phyloP scores from a whole-genome alignment of 1,284 basidiomycete genomes.

The Apiotrichum montevideense region DNA sequence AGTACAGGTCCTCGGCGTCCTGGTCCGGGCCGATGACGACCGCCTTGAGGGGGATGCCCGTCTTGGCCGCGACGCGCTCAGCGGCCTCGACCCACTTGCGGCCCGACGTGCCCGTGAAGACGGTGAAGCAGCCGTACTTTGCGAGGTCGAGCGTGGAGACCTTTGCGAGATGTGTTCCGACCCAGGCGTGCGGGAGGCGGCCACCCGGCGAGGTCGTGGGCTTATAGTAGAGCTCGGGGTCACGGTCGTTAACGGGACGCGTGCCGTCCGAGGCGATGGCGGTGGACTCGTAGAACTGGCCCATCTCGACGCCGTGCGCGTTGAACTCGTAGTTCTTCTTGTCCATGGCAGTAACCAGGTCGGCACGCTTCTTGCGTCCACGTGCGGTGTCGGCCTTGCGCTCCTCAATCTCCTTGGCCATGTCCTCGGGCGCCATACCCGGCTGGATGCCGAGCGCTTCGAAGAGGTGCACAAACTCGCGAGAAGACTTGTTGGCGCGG shows the following conservation, averaged over 20 bases:
- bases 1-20: conserved; percentile 15
- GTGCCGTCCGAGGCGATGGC: conserved; percentile 9
- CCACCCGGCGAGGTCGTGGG: conserved; percentile 9
- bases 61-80: not conserved
- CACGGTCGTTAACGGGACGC: conserved; percentile 4
- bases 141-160: conserved; percentile 9
- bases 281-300: conserved; percentile 14
- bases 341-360: conserved; percentile 13
- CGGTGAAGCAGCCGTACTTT: conserved; percentile 8
- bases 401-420: conserved; percentile 16
- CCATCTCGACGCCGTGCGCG: conserved; percentile 16
- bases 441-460: conserved; percentile 15
- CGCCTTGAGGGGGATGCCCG: conserved; percentile 4
- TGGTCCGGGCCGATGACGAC: conserved; percentile 11
- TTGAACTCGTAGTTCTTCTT: conserved; percentile 18
- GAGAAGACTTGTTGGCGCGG: conserved; percentile 14
- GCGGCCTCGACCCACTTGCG: conserved; percentile 5
- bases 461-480: conserved; percentile 17
- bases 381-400: conserved; percentile 11
- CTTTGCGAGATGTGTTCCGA: conserved; percentile 6
- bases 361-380: conserved; percentile 12
- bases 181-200: conserved; percentile 13
- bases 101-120: conserved; percentile 11
- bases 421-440: conserved; percentile 10
- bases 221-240: conserved; percentile 12